phyloP scores from a whole-genome alignment of 2,329 filamentous ascomycete species.

The Coniochaeta sp. region DNA sequence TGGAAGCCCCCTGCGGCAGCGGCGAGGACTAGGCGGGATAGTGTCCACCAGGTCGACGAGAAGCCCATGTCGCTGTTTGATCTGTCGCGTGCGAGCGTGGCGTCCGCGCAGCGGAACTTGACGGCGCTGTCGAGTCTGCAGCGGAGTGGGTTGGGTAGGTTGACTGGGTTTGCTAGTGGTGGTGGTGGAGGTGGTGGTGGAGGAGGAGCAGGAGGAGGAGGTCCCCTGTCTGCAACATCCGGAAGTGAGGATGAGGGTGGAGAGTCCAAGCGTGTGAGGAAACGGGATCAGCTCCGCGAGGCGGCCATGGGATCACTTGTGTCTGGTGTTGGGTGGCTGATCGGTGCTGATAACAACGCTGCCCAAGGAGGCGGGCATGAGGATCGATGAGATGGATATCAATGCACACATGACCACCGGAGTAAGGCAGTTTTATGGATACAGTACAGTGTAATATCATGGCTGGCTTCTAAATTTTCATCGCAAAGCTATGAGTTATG shows the following conservation, averaged over 20 bases:
- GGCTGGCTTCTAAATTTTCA: neutral
- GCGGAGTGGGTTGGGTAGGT: constrained; percentile 29
- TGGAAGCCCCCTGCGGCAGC: neutral
- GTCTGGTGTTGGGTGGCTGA: constrained; percentile 60
- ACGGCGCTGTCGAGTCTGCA: constrained; percentile 46
- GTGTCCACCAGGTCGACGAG: constrained; percentile 35
- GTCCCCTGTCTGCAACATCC: constrained; percentile 10
- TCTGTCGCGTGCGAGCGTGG: constrained; percentile 52
- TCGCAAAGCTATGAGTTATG: neutral
- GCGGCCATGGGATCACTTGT: constrained; percentile 61
- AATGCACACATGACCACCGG: neutral
- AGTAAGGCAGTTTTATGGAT: neutral
- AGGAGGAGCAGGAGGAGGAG: no score
- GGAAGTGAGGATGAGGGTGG: constrained; percentile 16
- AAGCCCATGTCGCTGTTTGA: constrained; percentile 60
- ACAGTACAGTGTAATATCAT: neutral
- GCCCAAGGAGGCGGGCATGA: neutral
- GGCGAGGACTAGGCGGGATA: neutral
- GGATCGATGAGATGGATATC: neutral
- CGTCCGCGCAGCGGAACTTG: constrained; percentile 50
- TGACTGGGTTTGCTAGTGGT: constrained; percentile 14
- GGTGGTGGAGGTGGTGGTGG: constrained; percentile 7
- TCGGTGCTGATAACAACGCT: constrained; percentile 39
- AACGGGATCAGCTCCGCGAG: constrained; percentile 63
- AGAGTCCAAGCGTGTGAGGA: constrained; percentile 44